A percentile compares a stretch with the other conserved stretches of the same genome.
Conservation (phyloP, 495 filamentous ascomycete species). For the Rusavskia elegans region DNA sequence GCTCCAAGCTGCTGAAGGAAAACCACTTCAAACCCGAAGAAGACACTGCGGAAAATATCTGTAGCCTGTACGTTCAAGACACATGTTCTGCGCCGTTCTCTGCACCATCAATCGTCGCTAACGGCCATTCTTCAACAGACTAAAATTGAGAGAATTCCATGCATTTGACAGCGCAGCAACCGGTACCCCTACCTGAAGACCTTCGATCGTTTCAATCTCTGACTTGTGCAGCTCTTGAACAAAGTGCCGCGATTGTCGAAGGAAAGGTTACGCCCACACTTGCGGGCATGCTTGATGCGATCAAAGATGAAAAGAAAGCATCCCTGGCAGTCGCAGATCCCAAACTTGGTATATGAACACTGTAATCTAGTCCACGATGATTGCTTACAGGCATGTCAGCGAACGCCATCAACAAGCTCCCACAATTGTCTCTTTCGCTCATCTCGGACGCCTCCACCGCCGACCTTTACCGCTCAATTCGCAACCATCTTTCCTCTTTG, state of each 20-base stretch:
- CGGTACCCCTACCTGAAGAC: slow-evolving; percentile 1
- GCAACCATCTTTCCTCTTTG: slow-evolving; percentile 72
- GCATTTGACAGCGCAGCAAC: slow-evolving; percentile 87
- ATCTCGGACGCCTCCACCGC: slow-evolving; percentile 74
- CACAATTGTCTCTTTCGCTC: slow-evolving; percentile 65
- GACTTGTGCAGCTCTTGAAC: slow-evolving; percentile 49
- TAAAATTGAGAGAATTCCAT: slow-evolving; percentile 91
- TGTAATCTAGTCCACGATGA: not conserved
- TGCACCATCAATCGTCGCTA: not conserved
- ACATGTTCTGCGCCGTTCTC: slow-evolving; percentile 1
- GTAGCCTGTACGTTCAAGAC: slow-evolving; percentile 52
- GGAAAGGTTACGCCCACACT: slow-evolving; percentile 94
- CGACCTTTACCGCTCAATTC: slow-evolving; percentile 87
- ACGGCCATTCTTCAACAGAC: slow-evolving; percentile 28
- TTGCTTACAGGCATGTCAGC: slow-evolving; percentile 23
- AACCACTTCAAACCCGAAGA: slow-evolving; percentile 60
- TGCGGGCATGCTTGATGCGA: slow-evolving; percentile 59
- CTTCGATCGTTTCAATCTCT: not conserved
- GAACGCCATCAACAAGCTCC: slow-evolving; percentile 82
- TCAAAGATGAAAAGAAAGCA: slow-evolving; percentile 96
- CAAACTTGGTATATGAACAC: slow-evolving; percentile 54
- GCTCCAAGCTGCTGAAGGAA: slow-evolving; percentile 91
- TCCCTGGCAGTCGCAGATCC: slow-evolving; percentile 90
- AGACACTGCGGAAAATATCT: slow-evolving; percentile 67
- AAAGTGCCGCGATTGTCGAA: slow-evolving; percentile 73